These are phyloP conservation scores for Leccinum variabile DNA, from an alignment of 1,284 basidiomycete species.

Conservation along the genomic window DNA sequence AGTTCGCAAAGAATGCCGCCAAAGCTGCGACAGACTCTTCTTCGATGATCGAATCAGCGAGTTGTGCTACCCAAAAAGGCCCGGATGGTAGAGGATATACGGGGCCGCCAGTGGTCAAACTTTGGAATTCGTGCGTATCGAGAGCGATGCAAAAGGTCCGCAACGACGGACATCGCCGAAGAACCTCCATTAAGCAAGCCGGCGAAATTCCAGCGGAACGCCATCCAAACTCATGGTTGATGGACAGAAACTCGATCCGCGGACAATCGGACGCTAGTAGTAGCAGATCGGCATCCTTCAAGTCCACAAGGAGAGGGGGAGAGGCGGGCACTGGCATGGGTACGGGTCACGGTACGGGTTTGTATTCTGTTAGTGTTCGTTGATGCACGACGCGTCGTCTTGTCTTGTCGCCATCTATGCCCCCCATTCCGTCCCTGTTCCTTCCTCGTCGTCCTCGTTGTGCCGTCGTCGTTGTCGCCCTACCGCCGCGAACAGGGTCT, in stretches of 20 bases:
- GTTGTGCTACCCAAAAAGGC: background rate
- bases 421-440: too few relatives aligned
- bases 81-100: background rate
- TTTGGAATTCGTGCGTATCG: background rate
- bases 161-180: background rate
- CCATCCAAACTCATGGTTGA: background rate
- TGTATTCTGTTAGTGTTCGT: too few relatives aligned
- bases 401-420: too few relatives aligned
- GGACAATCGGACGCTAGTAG: background rate
- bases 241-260: background rate
- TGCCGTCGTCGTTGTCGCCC: too few relatives aligned
- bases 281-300: background rate
- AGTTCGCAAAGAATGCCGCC: background rate
- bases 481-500: too few relatives aligned
- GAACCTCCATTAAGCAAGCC: background rate
- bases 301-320: background rate
- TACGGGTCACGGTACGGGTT: too few relatives aligned
- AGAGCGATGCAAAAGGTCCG: background rate
- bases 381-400: too few relatives aligned
- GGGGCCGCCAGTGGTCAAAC: background rate
- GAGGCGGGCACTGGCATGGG: too few relatives aligned
- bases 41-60: background rate
- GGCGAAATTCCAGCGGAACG: background rate
- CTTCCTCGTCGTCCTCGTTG: too few relatives aligned
- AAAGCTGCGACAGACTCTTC: background rate